phyloP scores from a whole-genome alignment of 345 rosid genomes.

The Cardamine resedifolia region DNA sequence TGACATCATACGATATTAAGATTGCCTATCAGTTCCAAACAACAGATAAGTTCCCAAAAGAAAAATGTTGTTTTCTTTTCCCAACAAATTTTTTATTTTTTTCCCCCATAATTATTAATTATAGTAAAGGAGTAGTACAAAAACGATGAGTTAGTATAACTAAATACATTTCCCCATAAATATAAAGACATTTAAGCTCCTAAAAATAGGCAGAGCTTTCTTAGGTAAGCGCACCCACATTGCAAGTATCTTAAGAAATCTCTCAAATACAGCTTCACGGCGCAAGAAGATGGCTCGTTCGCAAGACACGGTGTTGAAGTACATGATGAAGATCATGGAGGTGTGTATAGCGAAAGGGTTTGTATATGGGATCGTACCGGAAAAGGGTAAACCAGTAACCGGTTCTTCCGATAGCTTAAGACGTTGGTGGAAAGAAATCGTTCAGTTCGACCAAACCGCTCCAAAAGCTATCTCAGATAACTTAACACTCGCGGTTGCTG shows the following conservation, averaged over 20 bases:
- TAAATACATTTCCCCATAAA: not conserved
- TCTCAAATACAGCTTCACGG: too few species aligned
- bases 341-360: constrained; percentile 63
- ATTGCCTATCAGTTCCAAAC: not conserved
- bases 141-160: not conserved
- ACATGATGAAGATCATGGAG: constrained; percentile 78
- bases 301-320: constrained; percentile 64
- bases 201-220: not conserved
- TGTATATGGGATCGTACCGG: constrained; percentile 68
- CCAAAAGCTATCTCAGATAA: constrained; percentile 44
- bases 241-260: too few species aligned
- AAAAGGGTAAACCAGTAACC: constrained; percentile 59
- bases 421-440: constrained; percentile 67
- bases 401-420: constrained; percentile 70
- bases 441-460: constrained; percentile 49
- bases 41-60: not conserved
- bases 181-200: not conserved
- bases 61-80: not conserved
- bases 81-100: not conserved
- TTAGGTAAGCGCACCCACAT: too few species aligned
- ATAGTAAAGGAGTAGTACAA: too few species aligned
- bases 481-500: constrained; percentile 35
- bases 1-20: not conserved
- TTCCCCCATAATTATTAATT: not conserved
- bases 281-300: constrained; percentile 48